Base-by-base conservation (phyloP, 2,329 filamentous ascomycete species). In the Anthostomella pinea region DNA sequence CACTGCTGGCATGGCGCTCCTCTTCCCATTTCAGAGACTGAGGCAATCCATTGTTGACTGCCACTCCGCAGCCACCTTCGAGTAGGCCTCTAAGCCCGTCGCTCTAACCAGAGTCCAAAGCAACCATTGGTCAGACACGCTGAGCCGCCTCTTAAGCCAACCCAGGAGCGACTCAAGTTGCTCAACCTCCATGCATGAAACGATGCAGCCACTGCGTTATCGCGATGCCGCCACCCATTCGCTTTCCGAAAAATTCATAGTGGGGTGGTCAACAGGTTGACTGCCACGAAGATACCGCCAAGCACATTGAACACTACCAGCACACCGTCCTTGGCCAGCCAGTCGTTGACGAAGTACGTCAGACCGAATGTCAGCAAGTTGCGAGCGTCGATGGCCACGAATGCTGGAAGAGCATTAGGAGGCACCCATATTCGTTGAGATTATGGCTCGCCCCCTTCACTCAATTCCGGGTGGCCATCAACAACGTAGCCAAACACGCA, bases 401-500 rank as follows among this genome's bases (percentile, higher is more conserved):
- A 72, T 2, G 69, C 69, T 58, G n/a, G n/a, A n/a, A n/a, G n/a
- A n/a, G n/a, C n/a, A n/a, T n/a, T n/a, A n/a, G n/a, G n/a, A n/a
- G n/a, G n/a, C n/a, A 8, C n/a, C 11, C 18, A 21, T 25, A 32
- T 13, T 18, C 20, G 19, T 18, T 19, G 13, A 16, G n/a, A 24
- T 4, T 18, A 16, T 8, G 10, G 18, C 25, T 26, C 46, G 56
- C 55, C 55, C 53, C 72, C 70, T 50, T 70, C 68, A 19, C 64
- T 66, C 35, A 70, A 52, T 15, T 61, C 58, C 17, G 64, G 66
- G 49, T 72, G 68, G 24, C 64, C 63, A 49, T 75, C 71, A 30
- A 73, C 60, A 13, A 75, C 62, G 40, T 75, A 75, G 8, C 69
- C 69, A 46, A 73, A 72, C 5, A 72, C 67, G 30, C 67, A 71